These are phyloP conservation scores for Erythrobasidium hasegawianum DNA, from an alignment of 1,284 basidiomycete genomes.

Conservation along the genomic window DNA sequence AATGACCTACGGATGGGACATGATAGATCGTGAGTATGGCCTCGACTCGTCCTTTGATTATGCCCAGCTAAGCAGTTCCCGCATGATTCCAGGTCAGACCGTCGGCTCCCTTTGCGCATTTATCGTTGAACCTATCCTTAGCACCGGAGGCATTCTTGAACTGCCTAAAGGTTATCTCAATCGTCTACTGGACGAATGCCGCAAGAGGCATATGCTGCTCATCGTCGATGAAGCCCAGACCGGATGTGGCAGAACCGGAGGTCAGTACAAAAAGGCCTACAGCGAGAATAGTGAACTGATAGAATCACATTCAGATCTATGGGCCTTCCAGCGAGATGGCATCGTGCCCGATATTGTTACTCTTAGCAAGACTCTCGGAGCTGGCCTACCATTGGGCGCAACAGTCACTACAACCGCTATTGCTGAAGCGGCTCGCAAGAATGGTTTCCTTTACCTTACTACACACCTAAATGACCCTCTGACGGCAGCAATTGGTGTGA, in stretches of 20 bases:
- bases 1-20: constrained; percentile 46
- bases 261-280: constrained; percentile 1
- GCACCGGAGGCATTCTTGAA: constrained; percentile 71
- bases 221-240: constrained; percentile 59
- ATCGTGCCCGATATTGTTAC: constrained; percentile 18
- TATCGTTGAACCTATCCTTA: constrained; percentile 80
- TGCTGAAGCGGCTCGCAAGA: constrained; percentile 65
- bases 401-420: constrained; percentile 85
- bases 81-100: constrained; percentile 2
- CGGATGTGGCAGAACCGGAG: constrained; percentile 72
- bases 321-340: constrained; percentile 14
- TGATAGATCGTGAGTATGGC: constrained; percentile 59
- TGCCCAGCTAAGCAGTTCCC: background rate
- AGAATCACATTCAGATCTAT: constrained; percentile 26
- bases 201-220: constrained; percentile 68
- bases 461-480: constrained; percentile 47
- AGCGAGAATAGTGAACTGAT: constrained; percentile 68
- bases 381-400: constrained; percentile 61
- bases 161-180: constrained; percentile 75
- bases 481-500: constrained; percentile 42
- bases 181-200: constrained; percentile 76
- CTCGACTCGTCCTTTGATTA: constrained; percentile 51
- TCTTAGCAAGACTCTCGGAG: constrained; percentile 31
- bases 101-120: constrained; percentile 24
- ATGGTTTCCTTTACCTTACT: constrained; percentile 39